Base-by-base conservation (phyloP, 2,329 filamentous ascomycete species). In the Calonectria henricotiae region DNA sequence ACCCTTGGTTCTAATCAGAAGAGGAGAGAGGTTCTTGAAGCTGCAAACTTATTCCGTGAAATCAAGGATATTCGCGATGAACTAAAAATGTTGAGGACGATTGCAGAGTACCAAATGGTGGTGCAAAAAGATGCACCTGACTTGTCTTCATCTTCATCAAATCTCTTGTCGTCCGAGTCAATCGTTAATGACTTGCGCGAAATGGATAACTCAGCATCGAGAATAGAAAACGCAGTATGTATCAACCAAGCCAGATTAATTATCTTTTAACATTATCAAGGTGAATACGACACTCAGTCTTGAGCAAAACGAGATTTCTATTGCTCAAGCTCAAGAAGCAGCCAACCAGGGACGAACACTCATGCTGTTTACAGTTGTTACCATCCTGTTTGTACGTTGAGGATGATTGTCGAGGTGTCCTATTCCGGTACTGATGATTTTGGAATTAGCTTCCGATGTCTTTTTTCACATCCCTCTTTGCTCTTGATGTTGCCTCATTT, bases 41-140 rank as follows among this genome's bases (percentile, higher is more conserved):
- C 72, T 9, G 69, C 63, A 5, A 23, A 65, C 5, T 63, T 73
- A 1, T 69, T 63, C 15, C 61, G 72, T 6, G 67, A 76, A 0
- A 73, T 77, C 13, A 78, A 78, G 62, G 76, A 78, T 32, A 62
- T 77, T 12, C 74, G 75, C 1, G 74, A 78, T 2, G 75, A 77
- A 65, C 51, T 77, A 0, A 75, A 74, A 8, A 78, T 76, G 13
- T 63, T 75, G 2, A 69, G 65, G 6, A 47, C 73, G 0, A 65
- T 70, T 9, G 74, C 68, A 0, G 44, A 66, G 23, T 65, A 62
- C 6, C 75, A 78, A 30, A 13, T 37, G 13, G 54, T 30, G 1
- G 68, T 75, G 3, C 66, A 76, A 23, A 30, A 44, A 4, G 41
- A 39, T 4, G 51, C 51, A 5, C 51, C 23, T 68, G 37, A 32